These are phyloP conservation scores for Trichocladium antarcticum DNA, from an alignment of 495 filamentous ascomycete genomes.

Conservation along the genomic window DNA sequence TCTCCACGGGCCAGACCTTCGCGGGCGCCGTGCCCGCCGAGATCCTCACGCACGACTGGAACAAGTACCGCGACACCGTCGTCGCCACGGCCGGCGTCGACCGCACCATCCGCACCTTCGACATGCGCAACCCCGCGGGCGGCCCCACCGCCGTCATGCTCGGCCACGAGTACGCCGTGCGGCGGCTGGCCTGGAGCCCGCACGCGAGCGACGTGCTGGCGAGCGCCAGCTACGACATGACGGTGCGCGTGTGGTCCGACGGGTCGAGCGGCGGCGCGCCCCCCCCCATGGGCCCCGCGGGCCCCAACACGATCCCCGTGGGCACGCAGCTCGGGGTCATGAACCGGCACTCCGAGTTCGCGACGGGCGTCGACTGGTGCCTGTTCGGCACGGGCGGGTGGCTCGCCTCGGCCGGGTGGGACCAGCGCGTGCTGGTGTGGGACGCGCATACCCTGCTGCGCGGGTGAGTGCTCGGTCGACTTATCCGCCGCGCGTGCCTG, in stretches of 20 bases:
- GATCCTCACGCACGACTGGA: conserved; percentile 94
- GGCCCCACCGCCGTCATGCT: conserved; percentile 59
- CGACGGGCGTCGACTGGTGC: conserved; percentile 96
- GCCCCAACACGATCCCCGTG: conserved; percentile 27
- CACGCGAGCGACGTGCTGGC: conserved; percentile 77
- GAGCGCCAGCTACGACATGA: conserved; percentile 95
- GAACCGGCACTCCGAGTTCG: conserved; percentile 90
- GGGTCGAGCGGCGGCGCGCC: conserved; percentile 43
- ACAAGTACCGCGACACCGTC: conserved; percentile 80
- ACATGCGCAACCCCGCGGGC: conserved; percentile 61
- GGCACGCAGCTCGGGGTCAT: conserved; percentile 74
- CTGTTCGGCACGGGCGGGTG: conserved; percentile 90
- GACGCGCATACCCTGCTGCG: conserved; percentile 52
- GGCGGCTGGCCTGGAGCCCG: conserved; percentile 78
- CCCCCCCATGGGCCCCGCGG: conserved; percentile 4
- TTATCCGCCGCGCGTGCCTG: too few relatives aligned
- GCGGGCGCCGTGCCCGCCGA: conserved; percentile 44
- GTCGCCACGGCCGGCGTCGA: conserved; percentile 90
- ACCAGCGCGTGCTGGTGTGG: conserved; percentile 83
- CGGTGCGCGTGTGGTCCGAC: conserved; percentile 84
- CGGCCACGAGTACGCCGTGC: conserved; percentile 86
- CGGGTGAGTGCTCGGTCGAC: too few relatives aligned
- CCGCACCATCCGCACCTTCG: conserved; percentile 71
- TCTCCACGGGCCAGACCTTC: conserved; percentile 24
- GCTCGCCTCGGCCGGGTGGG: conserved; percentile 90